These are phyloP conservation scores for Neurospora terricola DNA, from an alignment of 495 filamentous ascomycete genomes.

Conservation along the genomic window DNA sequence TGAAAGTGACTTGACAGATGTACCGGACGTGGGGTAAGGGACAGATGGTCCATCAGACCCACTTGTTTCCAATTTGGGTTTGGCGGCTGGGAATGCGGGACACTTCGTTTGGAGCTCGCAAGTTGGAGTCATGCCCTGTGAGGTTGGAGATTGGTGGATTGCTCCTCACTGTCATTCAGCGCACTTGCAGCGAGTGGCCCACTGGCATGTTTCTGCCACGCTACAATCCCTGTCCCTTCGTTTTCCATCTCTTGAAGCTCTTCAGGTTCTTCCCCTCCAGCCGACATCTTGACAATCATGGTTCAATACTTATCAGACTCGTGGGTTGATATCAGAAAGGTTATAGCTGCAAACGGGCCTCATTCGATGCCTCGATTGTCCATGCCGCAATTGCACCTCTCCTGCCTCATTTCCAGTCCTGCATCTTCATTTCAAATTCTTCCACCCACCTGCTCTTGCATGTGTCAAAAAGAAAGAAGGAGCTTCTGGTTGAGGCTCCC, in stretches of 20 bases:
- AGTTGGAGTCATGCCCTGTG: not conserved
- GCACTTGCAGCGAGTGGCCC: not conserved
- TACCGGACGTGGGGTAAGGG: constrained; percentile 5
- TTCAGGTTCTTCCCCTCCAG: not conserved
- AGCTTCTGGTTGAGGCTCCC: not conserved
- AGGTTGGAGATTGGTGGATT: not conserved
- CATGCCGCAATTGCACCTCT: not conserved
- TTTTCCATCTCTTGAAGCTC: not conserved
- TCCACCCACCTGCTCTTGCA: not conserved
- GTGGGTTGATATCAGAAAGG: not conserved
- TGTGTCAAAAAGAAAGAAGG: not conserved
- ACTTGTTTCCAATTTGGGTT: not conserved
- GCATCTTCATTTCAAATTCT: not conserved
- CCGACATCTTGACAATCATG: not conserved
- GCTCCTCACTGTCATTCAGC: not conserved
- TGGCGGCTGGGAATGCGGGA: not conserved
- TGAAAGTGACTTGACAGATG: not conserved
- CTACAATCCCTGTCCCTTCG: not conserved
- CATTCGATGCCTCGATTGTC: not conserved
- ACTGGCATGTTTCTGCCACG: constrained; percentile 3
- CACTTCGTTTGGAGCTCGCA: not conserved
- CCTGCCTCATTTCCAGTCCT: not conserved
- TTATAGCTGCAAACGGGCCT: not conserved
- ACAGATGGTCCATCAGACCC: not conserved
- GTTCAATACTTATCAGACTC: not conserved